phyloP scores from a whole-genome alignment of 2,329 filamentous ascomycete genomes.

The Waltergamsia citrina region DNA sequence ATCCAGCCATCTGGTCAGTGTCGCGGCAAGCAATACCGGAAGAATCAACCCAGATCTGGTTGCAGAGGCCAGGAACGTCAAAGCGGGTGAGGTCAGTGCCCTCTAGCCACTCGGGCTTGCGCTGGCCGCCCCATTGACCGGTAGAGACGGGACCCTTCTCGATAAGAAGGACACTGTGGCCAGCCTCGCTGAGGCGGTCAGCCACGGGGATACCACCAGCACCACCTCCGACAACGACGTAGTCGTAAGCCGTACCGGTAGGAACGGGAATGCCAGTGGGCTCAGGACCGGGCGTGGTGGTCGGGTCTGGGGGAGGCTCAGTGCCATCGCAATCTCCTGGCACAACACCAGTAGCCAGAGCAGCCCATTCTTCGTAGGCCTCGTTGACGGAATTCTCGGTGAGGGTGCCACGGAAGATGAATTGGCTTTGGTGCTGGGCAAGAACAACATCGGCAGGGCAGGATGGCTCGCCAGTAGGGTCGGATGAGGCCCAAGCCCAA shows the following conservation, averaged over 20 bases:
- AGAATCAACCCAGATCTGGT: constrained; percentile 58
- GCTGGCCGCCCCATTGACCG: constrained; percentile 52
- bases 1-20: constrained; percentile 65
- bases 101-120: constrained; percentile 52
- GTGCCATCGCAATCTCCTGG: constrained; percentile 20
- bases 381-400: constrained; percentile 24
- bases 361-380: constrained; percentile 32
- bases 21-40: constrained; percentile 57
- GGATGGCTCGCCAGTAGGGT: constrained; percentile 28
- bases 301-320: constrained; percentile 13
- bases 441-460: constrained; percentile 35
- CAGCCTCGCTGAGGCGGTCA: constrained; percentile 47
- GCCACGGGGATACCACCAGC: constrained; percentile 52
- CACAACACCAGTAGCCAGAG: constrained; percentile 30
- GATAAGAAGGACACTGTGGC: constrained; percentile 54
- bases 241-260: constrained; percentile 39
- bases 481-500: constrained; percentile 41
- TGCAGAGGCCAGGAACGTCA: constrained; percentile 62
- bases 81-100: constrained; percentile 58
- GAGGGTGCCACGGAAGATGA: constrained; percentile 33
- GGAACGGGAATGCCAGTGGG: constrained; percentile 19
- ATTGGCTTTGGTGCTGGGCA: constrained; percentile 45
- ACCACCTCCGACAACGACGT: constrained; percentile 55
- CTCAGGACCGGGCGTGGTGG: constrained; percentile 13
- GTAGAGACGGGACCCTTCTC: constrained; percentile 53